phyloP scores from a whole-genome alignment of 2,329 filamentous ascomycete species.

The Pyricularia sp. region DNA sequence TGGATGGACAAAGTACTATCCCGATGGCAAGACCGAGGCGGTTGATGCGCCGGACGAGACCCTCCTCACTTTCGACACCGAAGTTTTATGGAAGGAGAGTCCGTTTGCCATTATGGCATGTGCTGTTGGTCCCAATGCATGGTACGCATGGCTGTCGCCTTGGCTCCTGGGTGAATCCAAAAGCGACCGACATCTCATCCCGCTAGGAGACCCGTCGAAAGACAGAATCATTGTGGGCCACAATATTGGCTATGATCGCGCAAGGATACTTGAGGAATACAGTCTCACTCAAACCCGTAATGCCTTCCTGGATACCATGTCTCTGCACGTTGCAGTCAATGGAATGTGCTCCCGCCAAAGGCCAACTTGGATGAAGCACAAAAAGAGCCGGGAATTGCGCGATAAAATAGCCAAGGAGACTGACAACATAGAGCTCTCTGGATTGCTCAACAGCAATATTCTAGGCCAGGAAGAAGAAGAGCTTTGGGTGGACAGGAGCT shows the following conservation, averaged over 20 bases:
- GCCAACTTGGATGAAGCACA: slow-evolving; percentile 94
- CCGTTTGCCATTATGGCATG: slow-evolving; percentile 95
- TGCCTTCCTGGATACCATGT: slow-evolving; percentile 94
- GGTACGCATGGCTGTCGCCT: slow-evolving; percentile 96
- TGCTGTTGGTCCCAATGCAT: slow-evolving; percentile 74
- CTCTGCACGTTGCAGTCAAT: slow-evolving; percentile 90
- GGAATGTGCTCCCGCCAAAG: slow-evolving; percentile 97
- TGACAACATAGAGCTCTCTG: slow-evolving; percentile 56
- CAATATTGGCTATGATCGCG: slow-evolving; percentile 90
- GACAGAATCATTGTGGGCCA: slow-evolving; percentile 79
- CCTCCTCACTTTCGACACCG: slow-evolving; percentile 86
- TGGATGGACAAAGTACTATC: slow-evolving; percentile 89
- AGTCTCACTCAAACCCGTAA: slow-evolving; percentile 69
- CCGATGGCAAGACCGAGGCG: slow-evolving; percentile 55
- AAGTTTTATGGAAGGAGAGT: slow-evolving; percentile 90
- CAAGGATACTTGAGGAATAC: slow-evolving; percentile 82
- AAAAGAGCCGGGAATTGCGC: slow-evolving; percentile 73
- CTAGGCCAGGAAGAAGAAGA: slow-evolving; percentile 80
- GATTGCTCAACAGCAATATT: slow-evolving; percentile 53
- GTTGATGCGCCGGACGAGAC: slow-evolving; percentile 67
- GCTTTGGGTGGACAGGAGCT: slow-evolving; percentile 88
- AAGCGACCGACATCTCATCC: slow-evolving; percentile 68
- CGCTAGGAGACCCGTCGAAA: slow-evolving; percentile 62
- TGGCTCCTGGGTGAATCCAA: slow-evolving; percentile 80
- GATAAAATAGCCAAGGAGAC: slow-evolving; percentile 66